Evolutionary conservation across 1,284 basidiomycete species (phyloP), one percentile per base, ranked within the genome.

Genomic region (Takashimella tepidaria): DNA sequence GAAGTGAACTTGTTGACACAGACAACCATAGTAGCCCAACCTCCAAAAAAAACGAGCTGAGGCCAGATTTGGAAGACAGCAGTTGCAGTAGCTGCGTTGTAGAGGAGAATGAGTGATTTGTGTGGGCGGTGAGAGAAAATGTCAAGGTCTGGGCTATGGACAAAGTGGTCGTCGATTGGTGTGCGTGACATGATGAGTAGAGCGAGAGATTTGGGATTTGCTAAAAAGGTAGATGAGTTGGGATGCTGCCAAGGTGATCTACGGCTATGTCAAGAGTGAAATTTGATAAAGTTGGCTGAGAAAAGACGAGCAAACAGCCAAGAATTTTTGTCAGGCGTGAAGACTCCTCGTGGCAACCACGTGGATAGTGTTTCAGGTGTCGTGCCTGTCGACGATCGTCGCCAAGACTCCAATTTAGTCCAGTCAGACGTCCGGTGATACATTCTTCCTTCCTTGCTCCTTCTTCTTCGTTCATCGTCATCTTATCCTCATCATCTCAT

Each of bases 41-140:
- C 67, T 8, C 67, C 69, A 23, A 70, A 56, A 55, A 75, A 68
- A 3, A 73, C 54, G 43, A 75, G 45, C 5, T 59, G 63, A 1
- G 70, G 71, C 70, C 71, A 73, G 49, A 69, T 67, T 4, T 63
- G 52, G 45, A 55, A 54, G 41, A 67, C 26, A 10, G 70, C 70
- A 2, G 70, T 72, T 0, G 70, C 70, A 12, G 58, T 58, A n/a
- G 69, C 23, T 2, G 66, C 68, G 19, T 65, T 61, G 48, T 62
- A 48, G 41, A 64, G 48, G 26, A 64, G 53, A 16, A 54, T 40
- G 16, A 58, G 47, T 0, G 61, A 60, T 50, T 68, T 67, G 48
- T 69, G 69, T 0, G 68, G 68, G 12, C 63, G 47, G 45, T 70
- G 65, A 11, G 45, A 23, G 44, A 67, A 50, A 10, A 66, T 23